Percentiles rank a stretch among this genome's conserved stretches.
Evolutionary conservation across 257 asterid genomes (phyloP).

Genomic region (Nicotiana paniculata): DNA sequence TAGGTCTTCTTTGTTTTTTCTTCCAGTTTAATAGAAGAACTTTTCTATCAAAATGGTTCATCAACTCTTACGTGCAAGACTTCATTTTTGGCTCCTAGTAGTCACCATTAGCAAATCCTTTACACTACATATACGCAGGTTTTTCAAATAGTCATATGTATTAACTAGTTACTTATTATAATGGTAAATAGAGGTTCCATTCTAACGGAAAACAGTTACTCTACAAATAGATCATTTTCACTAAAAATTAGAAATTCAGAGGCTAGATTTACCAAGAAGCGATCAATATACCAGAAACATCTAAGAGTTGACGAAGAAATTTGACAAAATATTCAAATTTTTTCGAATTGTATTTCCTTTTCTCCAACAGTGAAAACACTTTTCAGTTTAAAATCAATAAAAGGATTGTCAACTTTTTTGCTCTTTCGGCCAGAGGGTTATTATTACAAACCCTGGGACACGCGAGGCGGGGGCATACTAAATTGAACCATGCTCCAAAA

Average conservation of each 20-base stretch:
- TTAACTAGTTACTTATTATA: no score
- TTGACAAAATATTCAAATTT: background rate
- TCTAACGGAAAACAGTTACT: background rate
- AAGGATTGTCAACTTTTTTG: background rate
- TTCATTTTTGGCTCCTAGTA: no score
- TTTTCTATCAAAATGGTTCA: no score
- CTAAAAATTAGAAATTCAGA: no score
- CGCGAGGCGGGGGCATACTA: background rate
- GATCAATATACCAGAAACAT: background rate
- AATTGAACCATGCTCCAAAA: background rate
- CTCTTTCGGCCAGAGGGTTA: slow-evolving; percentile 14
- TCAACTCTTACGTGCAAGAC: no score
- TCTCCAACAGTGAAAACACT: background rate
- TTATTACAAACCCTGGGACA: slow-evolving; percentile 1
- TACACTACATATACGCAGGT: no score
- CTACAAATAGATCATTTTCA: no score
- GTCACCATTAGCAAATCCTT: no score
- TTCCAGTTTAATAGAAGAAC: no score
- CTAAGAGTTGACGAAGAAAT: background rate
- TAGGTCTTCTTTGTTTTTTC: no score
- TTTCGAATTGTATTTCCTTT: background rate
- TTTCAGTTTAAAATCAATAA: background rate
- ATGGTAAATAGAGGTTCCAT: background rate
- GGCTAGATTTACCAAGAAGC: no score
- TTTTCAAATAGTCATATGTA: no score